Evolutionary conservation across 495 filamentous ascomycete species (phyloP).

Genomic region (Aspergillus heteromorphus): DNA sequence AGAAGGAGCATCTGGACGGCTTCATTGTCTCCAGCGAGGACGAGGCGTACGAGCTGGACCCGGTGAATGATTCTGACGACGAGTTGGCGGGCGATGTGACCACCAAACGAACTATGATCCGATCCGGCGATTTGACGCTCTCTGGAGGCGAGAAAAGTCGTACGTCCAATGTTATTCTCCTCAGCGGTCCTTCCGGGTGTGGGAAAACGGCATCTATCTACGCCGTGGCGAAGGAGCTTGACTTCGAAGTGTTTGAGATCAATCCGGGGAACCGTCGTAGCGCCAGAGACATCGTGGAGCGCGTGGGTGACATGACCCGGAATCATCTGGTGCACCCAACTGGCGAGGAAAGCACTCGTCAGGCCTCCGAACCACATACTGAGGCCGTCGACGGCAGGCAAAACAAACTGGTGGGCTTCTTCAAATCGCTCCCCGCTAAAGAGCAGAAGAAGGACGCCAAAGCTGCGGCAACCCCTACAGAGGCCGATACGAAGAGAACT

Average conservation of each 20-base stretch:
- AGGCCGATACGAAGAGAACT: slow-evolving; percentile 32
- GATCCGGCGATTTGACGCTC: slow-evolving; percentile 44
- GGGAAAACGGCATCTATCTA: slow-evolving; percentile 93
- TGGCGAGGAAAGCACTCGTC: slow-evolving; percentile 13
- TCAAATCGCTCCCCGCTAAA: slow-evolving; percentile 47
- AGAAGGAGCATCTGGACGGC: slow-evolving; percentile 68
- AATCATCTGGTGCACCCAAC: slow-evolving; percentile 76
- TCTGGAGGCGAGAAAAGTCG: slow-evolving; percentile 38
- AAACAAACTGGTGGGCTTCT: slow-evolving; percentile 75
- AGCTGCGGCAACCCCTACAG: slow-evolving; percentile 13
- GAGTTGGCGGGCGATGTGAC: slow-evolving; percentile 37
- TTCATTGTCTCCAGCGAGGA: slow-evolving; percentile 86
- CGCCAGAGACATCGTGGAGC: slow-evolving; percentile 86
- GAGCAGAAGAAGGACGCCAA: slow-evolving; percentile 19
- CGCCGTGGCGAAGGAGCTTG: slow-evolving; percentile 92
- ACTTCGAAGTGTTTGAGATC: slow-evolving; percentile 93
- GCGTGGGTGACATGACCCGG: slow-evolving; percentile 90
- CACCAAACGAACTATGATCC: slow-evolving; percentile 59
- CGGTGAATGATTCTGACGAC: slow-evolving; percentile 62
- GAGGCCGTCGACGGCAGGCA: slow-evolving; percentile 58
- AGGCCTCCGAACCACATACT: slow-evolving; percentile 10
- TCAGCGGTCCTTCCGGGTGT: slow-evolving; percentile 86
- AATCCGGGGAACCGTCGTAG: slow-evolving; percentile 76
- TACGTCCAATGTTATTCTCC: slow-evolving; percentile 58
- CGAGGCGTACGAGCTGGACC: slow-evolving; percentile 68